Evolutionary conservation across 2,329 filamentous ascomycete species (phyloP).

Genomic region (Diaporthe citri): DNA sequence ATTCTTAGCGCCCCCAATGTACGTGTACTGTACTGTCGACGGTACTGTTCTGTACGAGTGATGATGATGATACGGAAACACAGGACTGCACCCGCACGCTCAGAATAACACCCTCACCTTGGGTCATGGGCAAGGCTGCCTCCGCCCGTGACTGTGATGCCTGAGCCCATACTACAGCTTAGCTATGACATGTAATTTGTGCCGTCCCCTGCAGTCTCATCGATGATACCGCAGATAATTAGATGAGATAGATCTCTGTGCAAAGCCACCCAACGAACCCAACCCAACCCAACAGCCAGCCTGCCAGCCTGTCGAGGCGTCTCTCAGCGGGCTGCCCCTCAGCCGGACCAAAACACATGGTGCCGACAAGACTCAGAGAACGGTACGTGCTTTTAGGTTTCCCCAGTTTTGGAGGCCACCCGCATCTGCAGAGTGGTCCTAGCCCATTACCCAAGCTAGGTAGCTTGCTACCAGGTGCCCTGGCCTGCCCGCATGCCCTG

Average conservation of each 20-base stretch:
- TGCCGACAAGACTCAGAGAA: neutral
- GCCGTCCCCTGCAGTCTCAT: neutral
- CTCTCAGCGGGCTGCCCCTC: slow-evolving; percentile 14
- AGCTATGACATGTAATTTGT: slow-evolving; percentile 1
- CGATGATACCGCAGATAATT: neutral
- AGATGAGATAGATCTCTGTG: neutral
- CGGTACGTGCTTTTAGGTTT: slow-evolving; percentile 26
- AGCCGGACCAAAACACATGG: neutral
- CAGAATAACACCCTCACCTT: neutral
- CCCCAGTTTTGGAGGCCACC: slow-evolving; percentile 32
- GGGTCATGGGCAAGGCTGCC: slow-evolving; percentile 17
- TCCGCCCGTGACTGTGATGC: slow-evolving; percentile 10
- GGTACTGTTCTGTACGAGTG: neutral
- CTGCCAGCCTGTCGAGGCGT: slow-evolving; percentile 13
- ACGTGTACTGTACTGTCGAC: neutral
- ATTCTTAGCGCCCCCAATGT: neutral
- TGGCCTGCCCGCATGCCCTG: slow-evolving; percentile 24
- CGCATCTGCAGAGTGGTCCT: neutral
- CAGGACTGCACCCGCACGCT: neutral
- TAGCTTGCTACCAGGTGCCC: slow-evolving; percentile 16
- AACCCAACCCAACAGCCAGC: neutral
- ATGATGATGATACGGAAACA: neutral
- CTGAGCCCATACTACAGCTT: slow-evolving; percentile 5
- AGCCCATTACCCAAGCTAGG: neutral
- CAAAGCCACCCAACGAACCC: slow-evolving; percentile 4